Percentiles rank a stretch among this genome's conserved stretches.
These are phyloP conservation scores for Zygotorulaspora chibaensis DNA, from an alignment of 805 yeast species.

Conservation along the genomic window DNA sequence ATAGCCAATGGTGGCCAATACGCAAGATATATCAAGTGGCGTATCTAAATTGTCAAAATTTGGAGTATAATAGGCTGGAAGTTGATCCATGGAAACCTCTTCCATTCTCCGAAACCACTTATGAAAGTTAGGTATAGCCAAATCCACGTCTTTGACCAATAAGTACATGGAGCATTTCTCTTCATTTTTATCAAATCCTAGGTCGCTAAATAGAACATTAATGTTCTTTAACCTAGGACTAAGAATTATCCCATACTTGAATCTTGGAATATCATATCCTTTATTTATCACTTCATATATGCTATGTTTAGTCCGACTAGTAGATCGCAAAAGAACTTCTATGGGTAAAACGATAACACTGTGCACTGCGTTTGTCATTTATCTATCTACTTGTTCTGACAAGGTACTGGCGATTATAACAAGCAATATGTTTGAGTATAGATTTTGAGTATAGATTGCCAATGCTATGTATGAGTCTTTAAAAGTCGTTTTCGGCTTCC, in stretches of 20 bases:
- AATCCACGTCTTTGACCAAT: conserved; percentile 17
- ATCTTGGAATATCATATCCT: conserved; percentile 47
- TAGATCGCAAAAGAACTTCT: background rate
- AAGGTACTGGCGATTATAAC: too few relatives aligned
- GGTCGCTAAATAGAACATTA: conserved; percentile 21
- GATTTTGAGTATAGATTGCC: too few relatives aligned
- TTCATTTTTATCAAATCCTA: conserved; percentile 24
- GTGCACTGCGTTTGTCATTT: background rate
- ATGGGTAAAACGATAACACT: conserved; percentile 5
- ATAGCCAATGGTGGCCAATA: conserved; percentile 37
- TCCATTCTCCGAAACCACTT: background rate
- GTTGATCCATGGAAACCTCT: conserved; percentile 10
- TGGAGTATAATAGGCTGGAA: conserved; percentile 6
- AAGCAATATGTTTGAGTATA: too few relatives aligned
- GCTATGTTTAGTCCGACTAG: conserved; percentile 1
- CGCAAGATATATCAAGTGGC: conserved; percentile 11
- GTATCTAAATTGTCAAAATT: conserved; percentile 16
- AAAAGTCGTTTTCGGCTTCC: too few relatives aligned
- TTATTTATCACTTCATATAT: conserved; percentile 41
- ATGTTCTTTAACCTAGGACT: conserved; percentile 40
- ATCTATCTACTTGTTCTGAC: too few relatives aligned
- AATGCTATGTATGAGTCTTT: too few relatives aligned
- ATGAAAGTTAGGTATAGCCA: background rate
- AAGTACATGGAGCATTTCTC: conserved; percentile 26
- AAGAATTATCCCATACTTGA: conserved; percentile 40